phyloP scores from a whole-genome alignment of 164 flowering plant genomes.

The Vitis labrusca region DNA sequence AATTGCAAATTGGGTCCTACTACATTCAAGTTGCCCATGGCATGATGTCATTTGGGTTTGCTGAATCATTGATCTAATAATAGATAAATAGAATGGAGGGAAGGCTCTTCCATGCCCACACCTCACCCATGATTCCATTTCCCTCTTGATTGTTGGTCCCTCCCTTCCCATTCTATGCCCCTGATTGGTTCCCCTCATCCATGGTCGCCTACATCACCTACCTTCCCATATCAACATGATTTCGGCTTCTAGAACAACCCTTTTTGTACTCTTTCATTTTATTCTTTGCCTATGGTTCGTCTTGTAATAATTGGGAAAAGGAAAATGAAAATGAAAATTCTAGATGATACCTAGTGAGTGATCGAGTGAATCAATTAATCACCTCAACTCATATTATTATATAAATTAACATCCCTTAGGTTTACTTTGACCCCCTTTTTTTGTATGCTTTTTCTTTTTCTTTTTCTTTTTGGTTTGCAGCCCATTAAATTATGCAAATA shows the following conservation, averaged over 20 bases:
- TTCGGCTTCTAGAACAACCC: not conserved
- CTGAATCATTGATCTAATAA: slow-evolving; percentile 17
- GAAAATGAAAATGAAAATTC: no score
- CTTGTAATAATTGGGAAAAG: no score
- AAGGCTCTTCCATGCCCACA: slow-evolving; percentile 17
- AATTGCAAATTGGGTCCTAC: slow-evolving; percentile 8
- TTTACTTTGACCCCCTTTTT: no score
- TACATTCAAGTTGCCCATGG: slow-evolving; percentile 23
- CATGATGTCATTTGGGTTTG: slow-evolving; percentile 29
- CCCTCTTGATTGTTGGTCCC: not conserved
- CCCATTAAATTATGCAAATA: no score
- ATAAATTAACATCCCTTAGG: no score
- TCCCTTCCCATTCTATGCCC: slow-evolving; percentile 1
- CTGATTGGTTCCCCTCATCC: slow-evolving; percentile 9
- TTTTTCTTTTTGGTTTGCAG: no score
- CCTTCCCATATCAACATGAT: not conserved
- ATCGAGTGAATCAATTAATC: no score
- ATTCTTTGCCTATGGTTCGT: no score
- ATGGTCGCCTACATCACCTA: slow-evolving; percentile 5
- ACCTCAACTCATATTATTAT: no score
- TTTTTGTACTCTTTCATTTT: no score
- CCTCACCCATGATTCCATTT: not conserved
- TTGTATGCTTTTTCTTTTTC: no score
- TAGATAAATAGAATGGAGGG: not conserved
- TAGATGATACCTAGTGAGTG: no score